Base-by-base conservation (phyloP, 2,329 filamentous ascomycete genomes). In the Aureobasidium zeae region DNA sequence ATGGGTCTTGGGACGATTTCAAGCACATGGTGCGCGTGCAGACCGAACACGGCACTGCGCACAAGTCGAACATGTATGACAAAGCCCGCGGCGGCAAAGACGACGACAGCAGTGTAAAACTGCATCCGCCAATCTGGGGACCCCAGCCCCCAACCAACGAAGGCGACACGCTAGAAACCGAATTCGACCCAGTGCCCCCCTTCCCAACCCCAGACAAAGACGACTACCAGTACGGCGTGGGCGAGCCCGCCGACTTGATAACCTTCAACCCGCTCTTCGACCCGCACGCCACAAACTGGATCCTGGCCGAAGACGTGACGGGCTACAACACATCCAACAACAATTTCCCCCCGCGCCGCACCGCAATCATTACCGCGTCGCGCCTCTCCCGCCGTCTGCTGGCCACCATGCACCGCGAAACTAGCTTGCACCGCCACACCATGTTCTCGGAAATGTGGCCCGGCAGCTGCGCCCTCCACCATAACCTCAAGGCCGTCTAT, bases 381-480 rank as follows among this genome's bases (percentile, higher is more conserved):
- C 77, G 83, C 8, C 66, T 86, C 24, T 81, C 76, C 20, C 73
- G 77, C 17, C 73, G 80, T 10, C 68, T 87, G 1, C 65, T 87
- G 5, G 63, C 72, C 33, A 76, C 76, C 4, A 87, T 88, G 81
- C 83, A 88, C 61, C 73, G 83, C 51, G 82, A 86, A 55, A 81
- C 79, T 3, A 78, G 80, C 61, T 70, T 73, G 20, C 69, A 75
- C 53, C 77, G 76, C 50, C 83, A 79, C 60, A 79, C 70, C 60
- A 86, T 81, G 80, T 87, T 84, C 58, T 76, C 74, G 19, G 83
- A 88, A 61, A 88, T 88, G 83, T 86, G 81, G 63, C 82, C 82
- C 2, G 73, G 80, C 0, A 75, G 73, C 1, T 73, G 78, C 56
- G 81, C 82, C 0, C 67, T 88, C 4, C 83, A 86, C 52, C 83